Evolutionary conservation across 2,329 filamentous ascomycete species (phyloP).

Genomic region (Talaromyces sp.): DNA sequence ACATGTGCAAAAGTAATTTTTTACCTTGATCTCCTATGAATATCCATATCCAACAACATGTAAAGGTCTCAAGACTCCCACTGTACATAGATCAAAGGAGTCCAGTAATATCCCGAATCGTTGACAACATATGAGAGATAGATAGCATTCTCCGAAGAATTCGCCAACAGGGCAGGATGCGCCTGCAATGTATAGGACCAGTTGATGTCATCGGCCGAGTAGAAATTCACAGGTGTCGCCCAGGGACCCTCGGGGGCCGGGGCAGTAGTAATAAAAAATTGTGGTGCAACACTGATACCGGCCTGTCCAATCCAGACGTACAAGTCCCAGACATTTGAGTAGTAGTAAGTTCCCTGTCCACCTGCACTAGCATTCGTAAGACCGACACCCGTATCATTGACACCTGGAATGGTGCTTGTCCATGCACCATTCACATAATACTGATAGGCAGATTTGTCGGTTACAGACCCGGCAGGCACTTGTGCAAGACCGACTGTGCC

Average conservation of each 20-base stretch:
- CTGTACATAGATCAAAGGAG: conserved; percentile 11
- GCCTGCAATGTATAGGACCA: conserved; percentile 19
- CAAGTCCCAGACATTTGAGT: conserved; percentile 24
- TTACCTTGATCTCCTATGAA: background rate
- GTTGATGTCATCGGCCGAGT: conserved; percentile 7
- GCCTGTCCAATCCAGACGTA: conserved; percentile 33
- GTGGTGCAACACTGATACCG: conserved; percentile 20
- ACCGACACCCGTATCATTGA: conserved; percentile 17
- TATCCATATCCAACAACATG: background rate
- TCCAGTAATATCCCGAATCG: conserved; percentile 5
- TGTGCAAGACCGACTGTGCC: conserved; percentile 13
- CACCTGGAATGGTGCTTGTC: conserved; percentile 7
- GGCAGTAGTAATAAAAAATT: conserved; percentile 24
- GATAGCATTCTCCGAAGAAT: conserved; percentile 11
- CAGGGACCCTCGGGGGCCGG: conserved; percentile 30
- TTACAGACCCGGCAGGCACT: conserved; percentile 1
- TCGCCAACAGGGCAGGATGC: conserved; percentile 11
- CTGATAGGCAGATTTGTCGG: conserved; percentile 12
- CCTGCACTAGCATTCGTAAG: conserved; percentile 28
- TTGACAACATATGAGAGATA: conserved; percentile 12
- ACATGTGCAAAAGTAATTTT: background rate
- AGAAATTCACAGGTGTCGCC: conserved; percentile 23
- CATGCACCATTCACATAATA: conserved; percentile 12
- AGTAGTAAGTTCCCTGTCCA: conserved; percentile 31
- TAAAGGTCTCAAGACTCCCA: conserved; percentile 2